Conservation (phyloP, 2,329 filamentous ascomycete genomes). For the Scedosporium aurantiacum region DNA sequence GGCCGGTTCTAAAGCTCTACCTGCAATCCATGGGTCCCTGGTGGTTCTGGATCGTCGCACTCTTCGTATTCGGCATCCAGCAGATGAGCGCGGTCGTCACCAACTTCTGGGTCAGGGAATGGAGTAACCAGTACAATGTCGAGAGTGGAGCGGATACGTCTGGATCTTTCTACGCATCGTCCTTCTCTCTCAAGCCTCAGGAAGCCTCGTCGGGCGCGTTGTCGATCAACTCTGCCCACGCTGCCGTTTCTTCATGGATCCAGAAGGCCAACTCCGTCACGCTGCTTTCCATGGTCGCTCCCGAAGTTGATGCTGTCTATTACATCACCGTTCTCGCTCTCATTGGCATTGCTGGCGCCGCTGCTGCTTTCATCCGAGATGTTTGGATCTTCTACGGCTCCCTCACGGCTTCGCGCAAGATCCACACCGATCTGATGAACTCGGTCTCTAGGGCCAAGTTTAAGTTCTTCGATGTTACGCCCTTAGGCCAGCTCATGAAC, state of each 20-base stretch:
- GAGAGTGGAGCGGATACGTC: neutral
- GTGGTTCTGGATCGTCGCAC: constrained; percentile 83
- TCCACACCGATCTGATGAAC: constrained; percentile 69
- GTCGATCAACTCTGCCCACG: neutral
- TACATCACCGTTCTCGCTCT: constrained; percentile 75
- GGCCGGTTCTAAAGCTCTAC: constrained; percentile 77
- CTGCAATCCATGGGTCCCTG: constrained; percentile 85
- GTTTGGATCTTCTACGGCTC: constrained; percentile 88
- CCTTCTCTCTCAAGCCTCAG: neutral
- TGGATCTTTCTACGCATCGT: neutral
- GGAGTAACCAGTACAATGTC: constrained; percentile 72
- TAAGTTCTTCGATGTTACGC: constrained; percentile 95
- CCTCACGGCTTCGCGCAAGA: constrained; percentile 70
- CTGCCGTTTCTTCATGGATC: neutral
- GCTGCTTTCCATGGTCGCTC: constrained; percentile 5
- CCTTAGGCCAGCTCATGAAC: constrained; percentile 93
- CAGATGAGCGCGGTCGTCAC: constrained; percentile 80
- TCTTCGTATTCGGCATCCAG: constrained; percentile 66
- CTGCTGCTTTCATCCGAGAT: constrained; percentile 75
- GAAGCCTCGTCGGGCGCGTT: neutral
- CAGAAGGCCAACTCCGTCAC: constrained; percentile 5
- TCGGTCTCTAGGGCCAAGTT: constrained; percentile 83
- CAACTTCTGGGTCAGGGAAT: constrained; percentile 89
- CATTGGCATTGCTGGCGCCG: constrained; percentile 65
- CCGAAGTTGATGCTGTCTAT: constrained; percentile 65